Conservation (phyloP, 352 stramenopile genomes). For the Aphanomyces invadans region DNA sequence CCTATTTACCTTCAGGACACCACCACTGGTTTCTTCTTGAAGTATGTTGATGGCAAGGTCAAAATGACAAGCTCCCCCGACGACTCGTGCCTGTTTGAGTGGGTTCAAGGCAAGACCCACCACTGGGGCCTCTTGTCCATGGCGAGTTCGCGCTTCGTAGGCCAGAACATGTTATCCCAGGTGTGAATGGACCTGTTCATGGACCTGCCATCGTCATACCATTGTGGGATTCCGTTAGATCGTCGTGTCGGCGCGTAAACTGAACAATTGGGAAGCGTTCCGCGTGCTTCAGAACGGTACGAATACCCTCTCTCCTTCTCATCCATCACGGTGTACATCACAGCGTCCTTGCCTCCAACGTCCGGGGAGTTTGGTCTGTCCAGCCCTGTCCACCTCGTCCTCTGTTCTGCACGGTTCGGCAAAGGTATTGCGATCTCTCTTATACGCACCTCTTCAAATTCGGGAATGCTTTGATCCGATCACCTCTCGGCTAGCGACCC, state of each 20-base stretch:
- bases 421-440: no score
- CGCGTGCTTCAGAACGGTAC: conserved; percentile 38
- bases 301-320: not conserved
- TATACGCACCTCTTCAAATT: conserved; percentile 31
- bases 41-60: conserved; percentile 33
- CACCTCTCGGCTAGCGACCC: no score
- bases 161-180: conserved; percentile 65
- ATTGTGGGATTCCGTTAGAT: conserved; percentile 28
- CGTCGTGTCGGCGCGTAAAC: conserved; percentile 52
- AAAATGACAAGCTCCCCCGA: conserved; percentile 53
- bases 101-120: conserved; percentile 61
- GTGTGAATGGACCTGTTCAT: not conserved
- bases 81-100: conserved; percentile 63
- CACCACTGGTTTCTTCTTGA: conserved; percentile 20
- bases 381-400: conserved; percentile 50
- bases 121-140: conserved; percentile 73
- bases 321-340: not conserved
- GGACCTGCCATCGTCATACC: not conserved
- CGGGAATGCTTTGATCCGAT: no score
- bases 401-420: conserved; percentile 68
- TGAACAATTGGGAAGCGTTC: conserved; percentile 65
- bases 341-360: conserved; percentile 3
- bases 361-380: not conserved
- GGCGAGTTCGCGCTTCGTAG: conserved; percentile 53
- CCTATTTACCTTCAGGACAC: conserved; percentile 22